Evolutionary conservation across 2,329 filamentous ascomycete genomes (phyloP).

Genomic region (Hirsutella rhossiliensis): DNA sequence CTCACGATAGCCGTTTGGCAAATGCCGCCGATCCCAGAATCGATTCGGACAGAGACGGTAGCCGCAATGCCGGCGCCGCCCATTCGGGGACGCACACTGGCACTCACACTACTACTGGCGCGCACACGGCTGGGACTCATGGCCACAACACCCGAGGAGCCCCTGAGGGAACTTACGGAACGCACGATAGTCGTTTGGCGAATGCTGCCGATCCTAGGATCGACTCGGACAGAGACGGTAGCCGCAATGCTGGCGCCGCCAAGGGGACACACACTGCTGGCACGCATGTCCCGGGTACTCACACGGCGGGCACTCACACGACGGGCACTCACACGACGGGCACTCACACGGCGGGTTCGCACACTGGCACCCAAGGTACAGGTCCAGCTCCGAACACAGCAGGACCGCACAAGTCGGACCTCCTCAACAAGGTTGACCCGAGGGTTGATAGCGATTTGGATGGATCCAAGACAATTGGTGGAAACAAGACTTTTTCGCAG

Average conservation of each 20-base stretch:
- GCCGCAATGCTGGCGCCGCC: constrained; percentile 8
- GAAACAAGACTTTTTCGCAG: constrained; percentile 33
- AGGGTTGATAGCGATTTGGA: constrained; percentile 44
- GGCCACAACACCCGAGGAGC: too few relatives aligned
- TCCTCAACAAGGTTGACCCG: constrained; percentile 43
- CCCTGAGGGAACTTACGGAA: constrained; percentile 23
- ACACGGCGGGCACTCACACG: background rate
- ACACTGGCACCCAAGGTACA: background rate
- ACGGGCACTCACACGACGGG: background rate
- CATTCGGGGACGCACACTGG: constrained; percentile 7
- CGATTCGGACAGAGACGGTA: constrained; percentile 35
- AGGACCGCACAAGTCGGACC: constrained; percentile 35
- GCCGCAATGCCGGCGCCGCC: constrained; percentile 19
- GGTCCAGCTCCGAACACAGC: constrained; percentile 22
- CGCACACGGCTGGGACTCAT: constrained; percentile 1
- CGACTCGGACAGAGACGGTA: constrained; percentile 33
- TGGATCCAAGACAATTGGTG: constrained; percentile 39
- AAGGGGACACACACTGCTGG: constrained; percentile 6
- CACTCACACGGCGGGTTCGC: constrained; percentile 1
- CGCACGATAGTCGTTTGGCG: constrained; percentile 27
- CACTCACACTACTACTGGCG: constrained; percentile 4
- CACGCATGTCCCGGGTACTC: constrained; percentile 17
- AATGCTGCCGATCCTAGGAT: constrained; percentile 40
- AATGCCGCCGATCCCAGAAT: constrained; percentile 40
- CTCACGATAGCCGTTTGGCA: constrained; percentile 27